A percentile compares a stretch with the other conserved stretches of the same genome.
phyloP scores from a whole-genome alignment of 2,329 filamentous ascomycete genomes.

The Phialophora macrospora region DNA sequence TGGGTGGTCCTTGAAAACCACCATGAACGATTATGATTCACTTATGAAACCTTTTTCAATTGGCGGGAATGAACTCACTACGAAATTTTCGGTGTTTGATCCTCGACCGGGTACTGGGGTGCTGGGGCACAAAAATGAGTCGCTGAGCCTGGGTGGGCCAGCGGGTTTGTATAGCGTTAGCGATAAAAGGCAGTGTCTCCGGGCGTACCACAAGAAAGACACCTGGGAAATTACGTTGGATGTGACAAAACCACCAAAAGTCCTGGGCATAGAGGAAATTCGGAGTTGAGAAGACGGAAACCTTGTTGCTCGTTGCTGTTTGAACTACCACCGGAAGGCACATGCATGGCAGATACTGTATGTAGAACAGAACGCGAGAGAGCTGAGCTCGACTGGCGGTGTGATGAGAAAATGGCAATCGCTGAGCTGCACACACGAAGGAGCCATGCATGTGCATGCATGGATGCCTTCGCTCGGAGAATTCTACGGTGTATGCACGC shows the following conservation, averaged over 20 bases:
- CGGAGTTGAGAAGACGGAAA: background rate
- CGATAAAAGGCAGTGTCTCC: background rate
- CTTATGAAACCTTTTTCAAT: constrained; percentile 21
- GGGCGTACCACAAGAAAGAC: background rate
- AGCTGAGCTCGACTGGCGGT: background rate
- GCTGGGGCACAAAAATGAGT: background rate
- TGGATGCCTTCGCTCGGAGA: background rate
- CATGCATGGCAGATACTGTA: background rate
- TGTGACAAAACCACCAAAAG: background rate
- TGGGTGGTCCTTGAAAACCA: constrained; percentile 19
- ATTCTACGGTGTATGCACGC: too few relatives aligned
- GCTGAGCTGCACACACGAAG: background rate
- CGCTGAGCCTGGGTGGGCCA: background rate
- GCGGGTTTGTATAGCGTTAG: background rate
- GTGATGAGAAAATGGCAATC: background rate
- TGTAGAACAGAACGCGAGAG: background rate
- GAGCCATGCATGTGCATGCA: background rate
- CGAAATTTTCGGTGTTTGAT: background rate
- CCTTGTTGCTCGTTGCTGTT: background rate
- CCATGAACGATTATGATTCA: constrained; percentile 32
- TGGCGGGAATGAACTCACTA: constrained; percentile 16
- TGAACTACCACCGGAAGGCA: background rate
- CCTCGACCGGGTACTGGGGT: background rate
- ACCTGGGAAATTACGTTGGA: background rate
- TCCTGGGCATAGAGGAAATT: background rate